Conservation (phyloP, 768 basidiomycete genomes). For the Lentinula edodes region DNA sequence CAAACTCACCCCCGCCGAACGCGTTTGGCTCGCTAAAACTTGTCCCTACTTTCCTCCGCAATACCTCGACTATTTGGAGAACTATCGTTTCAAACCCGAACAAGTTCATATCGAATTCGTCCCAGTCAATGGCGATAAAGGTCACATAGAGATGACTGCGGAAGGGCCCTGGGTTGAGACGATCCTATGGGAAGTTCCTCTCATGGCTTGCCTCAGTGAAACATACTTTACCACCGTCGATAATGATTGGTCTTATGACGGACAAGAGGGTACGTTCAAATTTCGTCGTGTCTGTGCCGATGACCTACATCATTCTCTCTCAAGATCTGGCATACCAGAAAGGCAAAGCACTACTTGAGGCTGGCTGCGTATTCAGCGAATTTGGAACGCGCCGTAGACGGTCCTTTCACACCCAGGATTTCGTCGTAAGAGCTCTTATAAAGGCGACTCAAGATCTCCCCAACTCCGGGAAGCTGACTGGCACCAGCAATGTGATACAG, state of each 20-base stretch:
- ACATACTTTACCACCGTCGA: conserved; percentile 73
- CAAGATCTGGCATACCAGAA: conserved; percentile 73
- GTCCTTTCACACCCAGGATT: conserved; percentile 68
- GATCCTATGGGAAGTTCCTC: conserved; percentile 93
- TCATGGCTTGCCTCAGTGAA: conserved; percentile 91
- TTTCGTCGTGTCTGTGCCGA: not conserved
- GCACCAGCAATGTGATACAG: conserved; percentile 81
- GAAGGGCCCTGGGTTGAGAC: conserved; percentile 74
- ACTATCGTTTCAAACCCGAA: conserved; percentile 67
- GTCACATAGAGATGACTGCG: conserved; percentile 68
- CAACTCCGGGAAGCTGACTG: conserved; percentile 53
- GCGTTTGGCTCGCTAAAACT: conserved; percentile 51
- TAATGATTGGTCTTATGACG: conserved; percentile 82
- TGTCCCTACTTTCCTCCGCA: conserved; percentile 70
- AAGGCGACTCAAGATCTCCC: conserved; percentile 50
- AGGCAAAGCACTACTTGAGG: conserved; percentile 53
- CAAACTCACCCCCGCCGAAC: conserved; percentile 54
- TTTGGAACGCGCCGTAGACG: conserved; percentile 84
- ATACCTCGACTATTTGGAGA: conserved; percentile 75
- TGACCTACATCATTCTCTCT: not conserved
- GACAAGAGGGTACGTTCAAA: conserved; percentile 57
- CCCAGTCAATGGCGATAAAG: conserved; percentile 49
- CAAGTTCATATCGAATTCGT: conserved; percentile 65
- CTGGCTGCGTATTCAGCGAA: conserved; percentile 72
- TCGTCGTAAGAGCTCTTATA: conserved; percentile 65